These are phyloP conservation scores for Phalaenopsis hybrid DNA, from an alignment of 116 monocot species.

Conservation along the genomic window DNA sequence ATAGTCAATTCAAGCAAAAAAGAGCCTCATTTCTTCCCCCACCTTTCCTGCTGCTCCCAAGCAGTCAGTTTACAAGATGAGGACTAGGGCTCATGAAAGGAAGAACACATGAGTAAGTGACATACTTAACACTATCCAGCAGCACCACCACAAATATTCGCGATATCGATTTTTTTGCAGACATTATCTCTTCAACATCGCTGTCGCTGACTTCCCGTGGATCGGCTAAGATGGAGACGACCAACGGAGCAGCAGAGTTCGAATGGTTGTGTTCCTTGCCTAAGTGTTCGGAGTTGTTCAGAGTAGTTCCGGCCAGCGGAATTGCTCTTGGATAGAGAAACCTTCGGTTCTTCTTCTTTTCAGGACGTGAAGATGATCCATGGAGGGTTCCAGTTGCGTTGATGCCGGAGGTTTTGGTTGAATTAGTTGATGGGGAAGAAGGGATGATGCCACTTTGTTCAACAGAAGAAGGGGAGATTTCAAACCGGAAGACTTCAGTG, in stretches of 20 bases:
- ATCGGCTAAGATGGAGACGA: constrained; percentile 81
- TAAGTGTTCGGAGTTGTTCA: constrained; percentile 30
- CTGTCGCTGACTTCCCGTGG: constrained; percentile 74
- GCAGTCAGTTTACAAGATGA: constrained; percentile 48
- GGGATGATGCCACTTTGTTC: constrained; percentile 52
- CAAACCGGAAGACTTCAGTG: constrained; percentile 92
- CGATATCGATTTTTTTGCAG: constrained; percentile 49
- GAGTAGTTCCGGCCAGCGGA: constrained; percentile 41
- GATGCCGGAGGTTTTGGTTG: constrained; percentile 7
- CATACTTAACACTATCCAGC: constrained; percentile 80
- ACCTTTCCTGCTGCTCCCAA: neutral
- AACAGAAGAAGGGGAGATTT: constrained; percentile 37
- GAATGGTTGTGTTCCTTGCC: constrained; percentile 9
- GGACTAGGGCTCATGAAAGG: constrained; percentile 47
- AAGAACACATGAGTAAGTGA: constrained; percentile 93
- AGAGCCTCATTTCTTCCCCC: neutral
- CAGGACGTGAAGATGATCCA: constrained; percentile 13
- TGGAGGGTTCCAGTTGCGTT: constrained; percentile 34
- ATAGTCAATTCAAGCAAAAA: neutral
- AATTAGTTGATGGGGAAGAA: constrained; percentile 34
- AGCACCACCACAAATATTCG: constrained; percentile 88
- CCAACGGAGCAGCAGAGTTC: constrained; percentile 26
- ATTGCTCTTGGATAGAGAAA: constrained; percentile 39
- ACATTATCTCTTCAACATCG: constrained; percentile 45
- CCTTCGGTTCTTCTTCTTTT: constrained; percentile 53